A percentile compares a stretch with the other conserved stretches of the same genome.
phyloP scores from a whole-genome alignment of 2,329 filamentous ascomycete genomes.

The Verticillium isaacii region DNA sequence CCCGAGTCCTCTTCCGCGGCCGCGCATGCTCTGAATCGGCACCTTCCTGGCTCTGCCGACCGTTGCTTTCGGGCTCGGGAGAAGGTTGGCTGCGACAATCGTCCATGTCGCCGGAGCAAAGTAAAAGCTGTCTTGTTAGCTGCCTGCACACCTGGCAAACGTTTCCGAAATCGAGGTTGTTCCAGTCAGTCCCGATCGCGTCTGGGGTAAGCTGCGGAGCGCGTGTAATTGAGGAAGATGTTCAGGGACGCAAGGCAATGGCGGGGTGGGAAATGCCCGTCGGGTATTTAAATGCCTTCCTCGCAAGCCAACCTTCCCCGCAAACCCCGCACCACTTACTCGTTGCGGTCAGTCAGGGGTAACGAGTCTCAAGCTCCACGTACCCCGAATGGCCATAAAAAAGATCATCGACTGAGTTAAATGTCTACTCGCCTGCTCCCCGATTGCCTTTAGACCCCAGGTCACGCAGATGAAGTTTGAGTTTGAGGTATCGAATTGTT shows the following conservation, averaged over 20 bases:
- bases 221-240: not conserved
- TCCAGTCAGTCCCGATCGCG: not conserved
- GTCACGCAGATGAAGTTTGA: not conserved
- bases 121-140: not conserved
- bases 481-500: not conserved
- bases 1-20: constrained; percentile 21
- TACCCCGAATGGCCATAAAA: not conserved
- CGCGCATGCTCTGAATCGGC: constrained; percentile 9
- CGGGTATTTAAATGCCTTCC: not conserved
- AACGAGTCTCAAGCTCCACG: not conserved
- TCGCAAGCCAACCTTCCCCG: not conserved
- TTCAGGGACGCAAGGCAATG: not conserved
- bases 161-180: not conserved
- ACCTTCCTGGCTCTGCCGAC: not conserved
- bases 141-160: not conserved
- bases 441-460: not conserved
- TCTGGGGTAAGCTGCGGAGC: not conserved
- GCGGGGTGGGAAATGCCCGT: not conserved
- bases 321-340: not conserved
- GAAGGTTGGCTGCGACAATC: not conserved
- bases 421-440: not conserved
- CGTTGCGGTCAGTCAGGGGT: not conserved
- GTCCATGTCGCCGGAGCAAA: not conserved
- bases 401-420: not conserved
- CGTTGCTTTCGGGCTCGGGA: not conserved